A percentile compares a stretch with the other conserved stretches of the same genome.
Conservation (phyloP, 2,329 filamentous ascomycete genomes). For the Claviceps humidiphila region DNA sequence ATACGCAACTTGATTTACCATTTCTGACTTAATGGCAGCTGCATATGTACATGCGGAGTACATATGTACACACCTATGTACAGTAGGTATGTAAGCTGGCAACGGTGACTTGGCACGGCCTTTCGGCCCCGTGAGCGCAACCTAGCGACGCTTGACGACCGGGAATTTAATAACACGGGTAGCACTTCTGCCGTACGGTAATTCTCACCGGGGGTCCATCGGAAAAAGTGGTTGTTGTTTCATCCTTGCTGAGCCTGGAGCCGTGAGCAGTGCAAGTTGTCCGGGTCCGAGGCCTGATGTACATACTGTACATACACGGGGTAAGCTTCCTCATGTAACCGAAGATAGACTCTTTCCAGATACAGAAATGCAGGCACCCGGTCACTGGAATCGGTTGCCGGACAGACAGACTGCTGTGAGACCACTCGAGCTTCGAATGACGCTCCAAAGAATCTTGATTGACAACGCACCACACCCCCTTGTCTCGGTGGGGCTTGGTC, state of each 20-base stretch:
- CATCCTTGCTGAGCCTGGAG: not conserved
- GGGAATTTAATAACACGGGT: not conserved
- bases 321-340: too few relatives aligned
- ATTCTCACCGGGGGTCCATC: not conserved
- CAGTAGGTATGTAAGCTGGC: not conserved
- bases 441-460: not conserved
- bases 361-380: not conserved
- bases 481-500: not conserved
- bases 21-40: slow-evolving; percentile 2
- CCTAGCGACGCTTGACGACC: not conserved
- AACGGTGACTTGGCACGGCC: not conserved
- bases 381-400: not conserved
- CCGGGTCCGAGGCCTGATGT: not conserved
- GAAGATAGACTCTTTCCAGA: not conserved
- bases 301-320: too few relatives aligned
- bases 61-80: too few relatives aligned
- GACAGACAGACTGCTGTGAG: not conserved
- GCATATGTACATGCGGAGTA: too few relatives aligned
- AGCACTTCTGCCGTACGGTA: not conserved
- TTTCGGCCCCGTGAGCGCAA: slow-evolving; percentile 3
- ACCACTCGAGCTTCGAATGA: slow-evolving; percentile 2
- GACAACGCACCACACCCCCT: not conserved
- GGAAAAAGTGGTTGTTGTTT: too few relatives aligned
- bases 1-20: not conserved
- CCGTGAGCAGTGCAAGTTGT: not conserved